These are phyloP conservation scores for Dryadomyces quercivorus DNA, from an alignment of 2,329 filamentous ascomycete genomes.

Conservation along the genomic window DNA sequence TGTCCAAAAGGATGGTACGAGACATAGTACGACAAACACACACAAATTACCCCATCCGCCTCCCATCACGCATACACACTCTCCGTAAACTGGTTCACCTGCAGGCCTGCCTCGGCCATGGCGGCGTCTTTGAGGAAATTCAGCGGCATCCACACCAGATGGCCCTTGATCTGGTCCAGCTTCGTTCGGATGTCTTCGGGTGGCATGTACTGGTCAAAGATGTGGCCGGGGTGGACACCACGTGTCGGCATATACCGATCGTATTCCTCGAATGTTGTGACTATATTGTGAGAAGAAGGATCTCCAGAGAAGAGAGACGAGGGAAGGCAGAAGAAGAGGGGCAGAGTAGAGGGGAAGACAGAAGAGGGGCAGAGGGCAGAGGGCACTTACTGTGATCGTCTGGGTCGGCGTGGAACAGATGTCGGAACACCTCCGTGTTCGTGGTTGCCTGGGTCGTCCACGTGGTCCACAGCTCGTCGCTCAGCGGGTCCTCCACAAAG, in stretches of 20 bases:
- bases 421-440: slow-evolving; percentile 66
- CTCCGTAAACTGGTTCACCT: slow-evolving; percentile 79
- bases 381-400: slow-evolving; percentile 58
- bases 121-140: slow-evolving; percentile 71
- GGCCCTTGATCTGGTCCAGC: slow-evolving; percentile 69
- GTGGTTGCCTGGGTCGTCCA: slow-evolving; percentile 58
- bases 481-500: slow-evolving; percentile 60
- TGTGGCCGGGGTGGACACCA: slow-evolving; percentile 68
- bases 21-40: background rate
- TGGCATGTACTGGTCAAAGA: slow-evolving; percentile 70
- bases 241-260: slow-evolving; percentile 61
- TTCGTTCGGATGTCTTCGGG: slow-evolving; percentile 61
- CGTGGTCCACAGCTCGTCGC: slow-evolving; percentile 51
- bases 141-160: slow-evolving; percentile 92
- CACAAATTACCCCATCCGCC: background rate
- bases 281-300: slow-evolving; percentile 21
- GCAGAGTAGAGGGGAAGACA: background rate
- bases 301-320: too few relatives aligned
- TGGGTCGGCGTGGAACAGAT: slow-evolving; percentile 77
- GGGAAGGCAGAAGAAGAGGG: background rate
- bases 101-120: slow-evolving; percentile 82
- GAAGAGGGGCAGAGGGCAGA: background rate
- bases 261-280: slow-evolving; percentile 85
- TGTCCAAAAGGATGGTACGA: background rate
- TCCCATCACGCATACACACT: slow-evolving; percentile 59